These are phyloP conservation scores for Deinandra increscens DNA, from an alignment of 129 eudicot species.

Conservation along the genomic window DNA sequence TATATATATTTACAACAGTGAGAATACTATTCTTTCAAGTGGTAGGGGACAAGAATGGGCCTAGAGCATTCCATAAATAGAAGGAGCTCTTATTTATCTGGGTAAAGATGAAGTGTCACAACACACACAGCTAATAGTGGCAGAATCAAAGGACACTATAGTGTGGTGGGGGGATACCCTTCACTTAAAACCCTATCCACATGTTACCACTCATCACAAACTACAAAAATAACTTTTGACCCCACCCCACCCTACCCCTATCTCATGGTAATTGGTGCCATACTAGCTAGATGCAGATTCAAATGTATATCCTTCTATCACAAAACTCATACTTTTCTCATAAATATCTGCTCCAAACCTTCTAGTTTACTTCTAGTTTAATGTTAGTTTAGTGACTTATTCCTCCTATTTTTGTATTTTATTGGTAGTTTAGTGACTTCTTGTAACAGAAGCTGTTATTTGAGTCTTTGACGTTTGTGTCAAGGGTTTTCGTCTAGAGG, in stretches of 20 bases:
- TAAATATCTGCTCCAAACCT: too few species aligned
- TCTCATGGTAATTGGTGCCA: background rate
- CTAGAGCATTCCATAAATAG: conserved; percentile 23
- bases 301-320: background rate
- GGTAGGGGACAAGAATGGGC: conserved; percentile 24
- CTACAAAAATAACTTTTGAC: conserved; percentile 35
- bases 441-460: too few species aligned
- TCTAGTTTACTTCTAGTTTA: too few species aligned
- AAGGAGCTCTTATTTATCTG: conserved; percentile 23
- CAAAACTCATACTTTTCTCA: background rate
- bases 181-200: conserved; percentile 37
- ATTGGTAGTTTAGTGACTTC: too few species aligned
- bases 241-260: conserved; percentile 26
- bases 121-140: conserved; percentile 32
- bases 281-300: conserved; percentile 8
- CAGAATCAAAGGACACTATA: conserved; percentile 25
- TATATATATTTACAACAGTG: background rate
- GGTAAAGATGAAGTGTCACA: conserved; percentile 38
- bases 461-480: too few species aligned
- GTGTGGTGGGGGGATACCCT: conserved; percentile 26
- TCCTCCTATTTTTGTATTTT: too few species aligned
- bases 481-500: too few species aligned
- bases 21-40: background rate
- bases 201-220: conserved; percentile 36
- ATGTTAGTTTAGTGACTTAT: too few species aligned